Base-by-base conservation (phyloP, 2,329 filamentous ascomycete genomes). In the Lachnellula willkommii region DNA sequence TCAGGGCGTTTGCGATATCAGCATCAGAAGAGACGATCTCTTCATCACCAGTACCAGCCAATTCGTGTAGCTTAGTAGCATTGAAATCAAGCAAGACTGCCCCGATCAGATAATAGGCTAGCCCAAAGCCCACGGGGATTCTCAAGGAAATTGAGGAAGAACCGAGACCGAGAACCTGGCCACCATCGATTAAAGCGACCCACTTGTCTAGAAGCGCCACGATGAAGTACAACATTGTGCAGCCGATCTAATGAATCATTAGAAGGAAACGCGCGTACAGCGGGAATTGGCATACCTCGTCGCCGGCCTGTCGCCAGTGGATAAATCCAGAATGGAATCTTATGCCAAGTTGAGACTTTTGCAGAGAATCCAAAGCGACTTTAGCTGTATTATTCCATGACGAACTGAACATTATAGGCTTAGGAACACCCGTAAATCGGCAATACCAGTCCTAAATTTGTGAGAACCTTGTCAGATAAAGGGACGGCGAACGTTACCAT, bases 341-440 rank as follows among this genome's bases (percentile, higher is more conserved):
- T 15, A 82, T 76, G 2, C 79, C 79, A 60, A 80, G 79, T 57
- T 81, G 77, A 3, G 77, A 74, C 56, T 77, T 77, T 40, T 74
- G 74, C 60, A 82, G 72, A 26, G 74, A 78, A 58, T 80, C 75
- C 22, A 80, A 66, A 8, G 77, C 79, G 2, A 79, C 78, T 62
- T 80, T 79, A 0, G 75, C 76, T 61, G 80, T 77, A n/a, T 81
- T 74, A 54, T 81, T 81, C 79, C 79, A 82, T 2, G 77, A 77
- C 4, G 79, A 79, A 57, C 77, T 81, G 63, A 76, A 82, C 0
- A 77, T 75, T 52, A 80, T 77, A 0, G 79, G 78, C 47, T 73
- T 69, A 22, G 74, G 74, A 1, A 76, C 73, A 58, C 79, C 73
- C 7, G 75, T 72, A 60, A 78, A 70, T 52, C 76, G 72, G 61